Conservation (phyloP, 495 filamentous ascomycete species). For the Talaromyces wortmannii region DNA sequence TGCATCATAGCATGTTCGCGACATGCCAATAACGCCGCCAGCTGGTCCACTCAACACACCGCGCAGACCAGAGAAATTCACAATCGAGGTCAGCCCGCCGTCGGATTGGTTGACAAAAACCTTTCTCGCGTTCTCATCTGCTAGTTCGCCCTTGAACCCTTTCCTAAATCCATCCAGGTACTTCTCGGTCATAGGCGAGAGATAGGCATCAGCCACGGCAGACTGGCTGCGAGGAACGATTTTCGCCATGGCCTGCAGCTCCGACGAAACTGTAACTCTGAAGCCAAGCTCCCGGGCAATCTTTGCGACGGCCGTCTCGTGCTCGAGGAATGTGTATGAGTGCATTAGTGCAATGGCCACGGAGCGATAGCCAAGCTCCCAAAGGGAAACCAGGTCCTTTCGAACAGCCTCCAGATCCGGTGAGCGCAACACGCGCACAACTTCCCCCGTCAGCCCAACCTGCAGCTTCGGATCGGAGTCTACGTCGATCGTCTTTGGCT, state of each 20-base stretch:
- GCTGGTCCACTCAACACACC: conserved; percentile 58
- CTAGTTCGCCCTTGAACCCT: conserved; percentile 48
- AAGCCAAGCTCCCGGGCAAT: conserved; percentile 43
- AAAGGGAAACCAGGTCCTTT: conserved; percentile 33
- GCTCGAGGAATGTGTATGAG: conserved; percentile 47
- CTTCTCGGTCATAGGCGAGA: conserved; percentile 92
- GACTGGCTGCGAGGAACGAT: conserved; percentile 76
- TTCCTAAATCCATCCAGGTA: conserved; percentile 84
- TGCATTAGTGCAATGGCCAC: conserved; percentile 48
- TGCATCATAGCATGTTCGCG: conserved; percentile 84
- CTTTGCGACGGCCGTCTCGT: conserved; percentile 40
- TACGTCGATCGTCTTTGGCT: conserved; percentile 57
- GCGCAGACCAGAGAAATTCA: conserved; percentile 49
- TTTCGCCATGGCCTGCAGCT: conserved; percentile 81
- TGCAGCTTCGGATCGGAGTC: conserved; percentile 26
- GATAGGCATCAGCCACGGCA: conserved; percentile 90
- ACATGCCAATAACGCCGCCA: conserved; percentile 83
- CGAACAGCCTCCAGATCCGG: conserved; percentile 28
- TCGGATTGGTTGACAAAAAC: conserved; percentile 56
- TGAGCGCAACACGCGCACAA: conserved; percentile 42
- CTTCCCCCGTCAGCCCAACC: conserved; percentile 43
- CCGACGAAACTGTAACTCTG: conserved; percentile 48
- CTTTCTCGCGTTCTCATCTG: conserved; percentile 37
- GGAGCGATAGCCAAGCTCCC: conserved; percentile 39
- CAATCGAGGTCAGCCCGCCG: conserved; percentile 48